Conservation (phyloP, 257 asterid genomes). For the Ocimum tenuiflorum region DNA sequence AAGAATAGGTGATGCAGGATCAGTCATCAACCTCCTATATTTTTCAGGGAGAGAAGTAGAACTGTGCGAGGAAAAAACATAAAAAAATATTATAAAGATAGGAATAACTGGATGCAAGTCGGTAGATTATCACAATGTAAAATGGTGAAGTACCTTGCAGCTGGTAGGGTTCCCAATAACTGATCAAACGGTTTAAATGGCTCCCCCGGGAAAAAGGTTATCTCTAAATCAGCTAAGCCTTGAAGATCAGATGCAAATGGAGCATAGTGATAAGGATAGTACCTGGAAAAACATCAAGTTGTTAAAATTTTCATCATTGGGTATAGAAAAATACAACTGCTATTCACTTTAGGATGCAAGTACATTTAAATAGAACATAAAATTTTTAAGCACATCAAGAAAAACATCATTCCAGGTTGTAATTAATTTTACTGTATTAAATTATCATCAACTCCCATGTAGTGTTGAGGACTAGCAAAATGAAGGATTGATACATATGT, state of each 20-base stretch:
- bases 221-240: constrained; percentile 71
- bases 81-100: constrained; percentile 2
- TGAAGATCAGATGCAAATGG: constrained; percentile 96
- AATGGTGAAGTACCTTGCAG: constrained; percentile 63
- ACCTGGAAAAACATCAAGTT: constrained; percentile 47
- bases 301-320: constrained; percentile 5
- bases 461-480: background rate
- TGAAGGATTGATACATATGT: background rate
- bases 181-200: constrained; percentile 98
- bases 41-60: constrained; percentile 74
- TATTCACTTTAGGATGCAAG: constrained; percentile 11
- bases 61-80: constrained; percentile 35
- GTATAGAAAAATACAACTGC: background rate
- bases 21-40: constrained; percentile 78
- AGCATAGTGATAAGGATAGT: constrained; percentile 94
- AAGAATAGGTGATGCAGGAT: constrained; percentile 74
- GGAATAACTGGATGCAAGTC: constrained; percentile 10
- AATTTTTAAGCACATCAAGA: background rate
- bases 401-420: constrained; percentile 2
- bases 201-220: constrained; percentile 77
- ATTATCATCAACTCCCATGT: constrained; percentile 1
- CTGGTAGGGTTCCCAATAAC: constrained; percentile 92
- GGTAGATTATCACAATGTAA: constrained; percentile 5
- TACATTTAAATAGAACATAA: background rate
- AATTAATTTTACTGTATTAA: constrained; percentile 10